Evolutionary conservation across 345 rosid genomes (phyloP).

Genomic region (Pistacia vera): DNA sequence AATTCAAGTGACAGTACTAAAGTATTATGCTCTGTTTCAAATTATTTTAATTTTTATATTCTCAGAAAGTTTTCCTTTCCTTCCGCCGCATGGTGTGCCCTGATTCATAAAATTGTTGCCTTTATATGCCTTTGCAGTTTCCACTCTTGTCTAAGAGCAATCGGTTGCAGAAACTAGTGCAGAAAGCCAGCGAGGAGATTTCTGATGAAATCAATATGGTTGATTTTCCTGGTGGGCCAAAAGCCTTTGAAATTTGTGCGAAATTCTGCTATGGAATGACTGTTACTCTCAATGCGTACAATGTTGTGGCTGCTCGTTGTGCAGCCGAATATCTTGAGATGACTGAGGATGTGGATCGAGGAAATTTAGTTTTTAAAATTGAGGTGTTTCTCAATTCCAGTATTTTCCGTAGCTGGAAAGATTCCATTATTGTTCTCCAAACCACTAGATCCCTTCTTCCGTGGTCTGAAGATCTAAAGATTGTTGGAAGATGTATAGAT

Average conservation of each 20-base stretch:
- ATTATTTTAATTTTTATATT: no score
- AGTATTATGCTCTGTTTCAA: no score
- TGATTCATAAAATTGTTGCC: conserved; percentile 4
- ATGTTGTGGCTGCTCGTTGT: conserved; percentile 83
- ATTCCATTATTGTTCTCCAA: conserved; percentile 89
- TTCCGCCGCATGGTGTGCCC: neutral
- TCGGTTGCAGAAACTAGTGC: conserved; percentile 63
- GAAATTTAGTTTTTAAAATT: conserved; percentile 77
- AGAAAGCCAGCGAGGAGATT: conserved; percentile 50
- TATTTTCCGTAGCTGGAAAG: conserved; percentile 92
- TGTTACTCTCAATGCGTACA: conserved; percentile 81
- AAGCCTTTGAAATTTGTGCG: conserved; percentile 92
- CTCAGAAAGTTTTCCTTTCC: neutral
- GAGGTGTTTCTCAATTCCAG: conserved; percentile 89
- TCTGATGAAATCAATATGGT: conserved; percentile 55
- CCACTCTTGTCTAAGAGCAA: conserved; percentile 91
- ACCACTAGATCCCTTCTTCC: conserved; percentile 78
- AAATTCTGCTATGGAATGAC: conserved; percentile 96
- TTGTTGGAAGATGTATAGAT: conserved; percentile 83
- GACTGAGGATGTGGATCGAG: conserved; percentile 80
- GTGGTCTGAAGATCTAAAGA: conserved; percentile 88
- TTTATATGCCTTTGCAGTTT: conserved; percentile 53
- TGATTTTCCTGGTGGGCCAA: conserved; percentile 87
- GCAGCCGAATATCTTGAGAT: conserved; percentile 94
- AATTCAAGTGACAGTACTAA: no score